Evolutionary conservation across 1,284 basidiomycete species (phyloP), one percentile per base, ranked within the genome.

Genomic region (Ganoderma lingzhi): DNA sequence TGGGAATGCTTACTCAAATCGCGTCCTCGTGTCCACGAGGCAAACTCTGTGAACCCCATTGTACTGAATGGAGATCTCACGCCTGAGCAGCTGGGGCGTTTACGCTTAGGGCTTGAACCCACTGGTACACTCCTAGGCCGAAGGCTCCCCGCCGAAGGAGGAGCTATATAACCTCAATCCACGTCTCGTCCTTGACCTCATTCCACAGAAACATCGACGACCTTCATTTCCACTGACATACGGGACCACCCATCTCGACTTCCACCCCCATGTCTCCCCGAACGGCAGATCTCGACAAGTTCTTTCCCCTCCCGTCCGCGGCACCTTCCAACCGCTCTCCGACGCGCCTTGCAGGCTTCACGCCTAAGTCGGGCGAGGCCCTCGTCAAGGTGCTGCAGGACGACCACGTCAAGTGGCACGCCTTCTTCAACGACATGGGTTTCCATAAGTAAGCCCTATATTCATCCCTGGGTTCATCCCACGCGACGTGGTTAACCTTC

Each of bases 331-430:
- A 55, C 28, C 28, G 15, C 5, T 15, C 42, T 44, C 51, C 51
- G 14, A 23, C 51, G 3, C 32, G 37, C 3, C n/a, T 58, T 15
- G 30, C 63, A 45, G 63, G 53, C 15, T n/a, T 41, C 32, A 19
- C 53, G 2, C 41, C 37, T 15, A 30, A 56, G 39, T 56, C 63
- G 9, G 32, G 59, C 4, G 42, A 32, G 12, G 56, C 53, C 6
- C 53, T 66, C 35, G 44, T 23, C 45, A 60, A 61, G 45, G 44
- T 35, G 59, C 80, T 92, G 63, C 84, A 85, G 55, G 85, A 89
- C 63, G 89, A 92, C 73, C 86, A 89, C 68, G 80, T 84, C 60
- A 83, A 82, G 23, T 85, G 85, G 82, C 89, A 92, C 73, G 83
- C 86, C 35, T 91, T 88, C 76, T 89, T 90, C 79, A 89, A 91